Conservation (phyloP, 2,329 filamentous ascomycete species). For the Simplicillium aogashimaense region DNA sequence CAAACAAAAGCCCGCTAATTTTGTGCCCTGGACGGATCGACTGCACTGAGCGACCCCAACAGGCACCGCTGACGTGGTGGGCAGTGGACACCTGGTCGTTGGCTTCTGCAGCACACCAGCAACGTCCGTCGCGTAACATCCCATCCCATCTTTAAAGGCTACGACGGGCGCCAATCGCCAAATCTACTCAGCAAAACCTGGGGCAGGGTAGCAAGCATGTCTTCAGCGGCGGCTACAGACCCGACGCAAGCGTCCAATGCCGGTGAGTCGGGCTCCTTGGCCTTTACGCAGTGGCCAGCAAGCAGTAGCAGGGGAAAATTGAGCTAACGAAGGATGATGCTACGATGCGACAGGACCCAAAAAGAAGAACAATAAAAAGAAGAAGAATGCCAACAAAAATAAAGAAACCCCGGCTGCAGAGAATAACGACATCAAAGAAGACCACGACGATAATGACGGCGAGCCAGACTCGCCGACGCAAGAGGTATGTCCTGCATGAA, state of each 20-base stretch:
- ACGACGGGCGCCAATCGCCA: not conserved
- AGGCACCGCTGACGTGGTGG: no score
- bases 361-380: constrained; percentile 52
- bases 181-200: not conserved
- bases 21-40: no score
- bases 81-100: no score
- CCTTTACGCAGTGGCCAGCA: not conserved
- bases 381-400: constrained; percentile 42
- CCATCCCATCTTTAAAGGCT: no score
- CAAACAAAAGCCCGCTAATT: no score
- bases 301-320: not conserved
- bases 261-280: constrained; percentile 16
- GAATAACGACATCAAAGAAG: constrained; percentile 19
- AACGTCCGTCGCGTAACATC: no score
- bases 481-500: constrained; percentile 13
- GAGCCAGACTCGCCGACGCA: constrained; percentile 29
- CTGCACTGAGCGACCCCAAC: no score
- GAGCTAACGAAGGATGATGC: constrained; percentile 9
- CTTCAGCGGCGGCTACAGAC: constrained; percentile 24
- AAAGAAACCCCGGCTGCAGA: constrained; percentile 27
- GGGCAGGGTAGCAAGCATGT: constrained; percentile 18
- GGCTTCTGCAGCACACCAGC: no score
- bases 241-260: constrained; percentile 23
- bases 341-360: constrained; percentile 27
- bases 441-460: constrained; percentile 31